These are phyloP conservation scores for Paraglomus occultum DNA, from an alignment of 192 early-diverging fungal species.

Conservation along the genomic window DNA sequence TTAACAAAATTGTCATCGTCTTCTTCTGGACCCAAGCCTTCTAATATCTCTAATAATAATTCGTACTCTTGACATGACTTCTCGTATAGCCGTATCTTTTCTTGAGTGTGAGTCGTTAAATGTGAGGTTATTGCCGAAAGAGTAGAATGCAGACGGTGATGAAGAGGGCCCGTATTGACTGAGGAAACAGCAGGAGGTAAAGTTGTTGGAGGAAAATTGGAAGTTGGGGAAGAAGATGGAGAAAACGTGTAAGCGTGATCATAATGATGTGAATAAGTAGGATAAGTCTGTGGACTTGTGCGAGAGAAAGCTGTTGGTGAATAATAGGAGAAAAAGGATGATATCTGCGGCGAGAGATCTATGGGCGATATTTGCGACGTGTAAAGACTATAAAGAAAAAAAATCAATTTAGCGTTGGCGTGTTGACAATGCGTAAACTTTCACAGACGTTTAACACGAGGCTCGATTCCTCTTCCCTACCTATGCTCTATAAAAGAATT, in stretches of 20 bases:
- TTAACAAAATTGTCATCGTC: constrained; percentile 19
- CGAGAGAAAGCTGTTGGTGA: no score
- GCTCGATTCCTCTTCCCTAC: neutral
- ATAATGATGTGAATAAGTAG: no score
- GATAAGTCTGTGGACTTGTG: no score
- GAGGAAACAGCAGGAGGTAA: neutral
- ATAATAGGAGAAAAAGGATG: no score
- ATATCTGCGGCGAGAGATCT: no score
- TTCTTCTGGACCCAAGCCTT: constrained; percentile 6
- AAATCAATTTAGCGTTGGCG: neutral
- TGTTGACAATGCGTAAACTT: no score
- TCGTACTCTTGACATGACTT: constrained; percentile 30
- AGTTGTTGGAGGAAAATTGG: constrained; percentile 18
- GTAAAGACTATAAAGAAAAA: neutral
- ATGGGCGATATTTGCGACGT: no score
- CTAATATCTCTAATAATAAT: constrained; percentile 27
- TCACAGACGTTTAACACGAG: no score
- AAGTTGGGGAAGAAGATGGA: neutral
- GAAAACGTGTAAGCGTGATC: no score
- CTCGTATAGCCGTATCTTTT: constrained; percentile 27
- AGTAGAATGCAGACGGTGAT: constrained; percentile 6
- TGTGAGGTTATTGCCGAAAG: constrained; percentile 23
- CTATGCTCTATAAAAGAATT: neutral
- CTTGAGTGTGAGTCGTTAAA: constrained; percentile 27
- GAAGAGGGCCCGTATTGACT: neutral